These are phyloP conservation scores for Suhomyces kilbournensis DNA, from an alignment of 805 yeast genomes.

Conservation along the genomic window DNA sequence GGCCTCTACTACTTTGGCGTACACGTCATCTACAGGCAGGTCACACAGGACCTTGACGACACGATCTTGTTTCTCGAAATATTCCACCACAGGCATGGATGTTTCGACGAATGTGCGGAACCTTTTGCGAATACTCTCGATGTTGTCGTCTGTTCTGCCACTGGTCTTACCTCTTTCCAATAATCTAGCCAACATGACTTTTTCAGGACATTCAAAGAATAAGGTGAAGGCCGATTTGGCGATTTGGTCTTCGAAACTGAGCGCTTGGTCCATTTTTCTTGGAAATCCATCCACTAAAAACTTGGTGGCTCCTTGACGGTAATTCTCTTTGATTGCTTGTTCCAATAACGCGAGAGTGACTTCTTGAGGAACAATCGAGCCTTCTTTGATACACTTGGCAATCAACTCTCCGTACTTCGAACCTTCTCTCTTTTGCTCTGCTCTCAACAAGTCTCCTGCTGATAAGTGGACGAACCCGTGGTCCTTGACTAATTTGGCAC, in stretches of 20 bases:
- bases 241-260: slow-evolving; percentile 78
- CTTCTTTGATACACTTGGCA: slow-evolving; percentile 79
- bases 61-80: slow-evolving; percentile 66
- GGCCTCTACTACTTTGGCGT: slow-evolving; percentile 62
- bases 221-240: slow-evolving; percentile 70
- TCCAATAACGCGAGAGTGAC: slow-evolving; percentile 81
- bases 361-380: slow-evolving; percentile 89
- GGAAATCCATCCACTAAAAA: slow-evolving; percentile 96
- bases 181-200: slow-evolving; percentile 79
- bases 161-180: slow-evolving; percentile 91
- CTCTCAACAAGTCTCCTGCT: slow-evolving; percentile 95
- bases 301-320: slow-evolving; percentile 49
- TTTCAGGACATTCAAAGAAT: slow-evolving; percentile 79
- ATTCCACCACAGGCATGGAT: slow-evolving; percentile 89
- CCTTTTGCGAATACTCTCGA: slow-evolving; percentile 86
- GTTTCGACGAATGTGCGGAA: slow-evolving; percentile 84
- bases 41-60: slow-evolving; percentile 81
- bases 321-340: slow-evolving; percentile 66
- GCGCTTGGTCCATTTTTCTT: slow-evolving; percentile 96
- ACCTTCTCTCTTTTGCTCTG: slow-evolving; percentile 81
- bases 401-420: slow-evolving; percentile 84
- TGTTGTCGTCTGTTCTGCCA: slow-evolving; percentile 91
- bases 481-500: slow-evolving; percentile 77
- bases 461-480: slow-evolving; percentile 82
- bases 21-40: slow-evolving; percentile 76